Base-by-base conservation (phyloP, 2,329 filamentous ascomycete species). In the Bipolaris bicolor region DNA sequence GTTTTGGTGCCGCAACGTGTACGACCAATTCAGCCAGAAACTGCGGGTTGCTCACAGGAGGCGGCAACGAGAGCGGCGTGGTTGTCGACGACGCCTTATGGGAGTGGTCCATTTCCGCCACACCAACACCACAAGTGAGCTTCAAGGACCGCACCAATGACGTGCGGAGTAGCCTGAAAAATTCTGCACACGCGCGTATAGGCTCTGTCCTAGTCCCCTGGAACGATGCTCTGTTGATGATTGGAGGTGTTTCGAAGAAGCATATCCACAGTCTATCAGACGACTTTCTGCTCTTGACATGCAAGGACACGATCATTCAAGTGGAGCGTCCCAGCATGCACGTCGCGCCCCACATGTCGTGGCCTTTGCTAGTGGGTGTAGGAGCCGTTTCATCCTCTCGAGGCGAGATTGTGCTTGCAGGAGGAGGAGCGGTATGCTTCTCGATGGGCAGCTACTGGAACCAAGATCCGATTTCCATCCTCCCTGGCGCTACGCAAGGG, bases 361-460 rank as follows among this genome's bases (percentile, higher is more conserved):
- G 86, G 52, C 91, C 91, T 11, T 80, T 96, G 5, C 81, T 96
- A 48, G 81, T 92, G 49, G 92, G 93, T 2, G 84, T 87, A 53
- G 87, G 87, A 4, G 79, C 83, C 7, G 75, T 84, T 13, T 70
- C 78, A 26, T 76, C 83, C 0, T 77, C 78, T 26, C 67, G 79
- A 40, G 77, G 81, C 29, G 76, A 83, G 16, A 67, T 92, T 3
- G 68, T 91, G 9, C 78, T 96, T 7, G 75, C 90, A 46, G 92
- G 92, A 1, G 93, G 93, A 15, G 93, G 92, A 36, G 91, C 90
- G 15, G 91, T 92, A 0, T 96, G 92, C 73, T 96, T 96, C 79
- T 92, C 91, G 0, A 96, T 96, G 83, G 92, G 92, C 1, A 90
- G 90, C 6, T 92, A 86, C 68, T 96, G 91, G 90, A 93, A 92